Evolutionary conservation across 1,284 basidiomycete genomes (phyloP).

Genomic region (Sporisorium reilianum): DNA sequence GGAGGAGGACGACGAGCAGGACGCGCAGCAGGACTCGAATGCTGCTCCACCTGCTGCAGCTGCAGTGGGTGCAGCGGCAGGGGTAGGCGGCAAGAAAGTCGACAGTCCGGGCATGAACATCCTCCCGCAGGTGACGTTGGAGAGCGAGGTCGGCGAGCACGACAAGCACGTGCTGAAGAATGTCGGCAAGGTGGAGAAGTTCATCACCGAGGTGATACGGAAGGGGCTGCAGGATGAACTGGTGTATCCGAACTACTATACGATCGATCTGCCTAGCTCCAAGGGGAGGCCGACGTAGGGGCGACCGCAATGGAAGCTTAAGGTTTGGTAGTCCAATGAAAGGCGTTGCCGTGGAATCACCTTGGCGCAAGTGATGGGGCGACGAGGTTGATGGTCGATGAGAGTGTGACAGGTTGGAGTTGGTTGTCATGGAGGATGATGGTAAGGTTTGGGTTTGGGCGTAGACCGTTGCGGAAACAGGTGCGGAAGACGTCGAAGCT

Average conservation of each 20-base stretch:
- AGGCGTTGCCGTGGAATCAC: too few relatives aligned
- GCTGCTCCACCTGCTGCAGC: too few relatives aligned
- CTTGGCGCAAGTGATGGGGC: too few relatives aligned
- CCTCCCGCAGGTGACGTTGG: constrained; percentile 90
- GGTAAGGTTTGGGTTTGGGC: neutral
- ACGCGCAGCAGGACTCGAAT: constrained; percentile 19
- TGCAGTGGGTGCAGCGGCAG: neutral
- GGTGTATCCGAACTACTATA: constrained; percentile 68
- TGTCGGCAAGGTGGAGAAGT: constrained; percentile 93
- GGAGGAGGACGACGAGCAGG: constrained; percentile 52
- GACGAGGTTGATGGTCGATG: neutral
- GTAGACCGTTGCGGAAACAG: neutral
- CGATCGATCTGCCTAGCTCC: constrained; percentile 55
- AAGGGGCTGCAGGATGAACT: constrained; percentile 81
- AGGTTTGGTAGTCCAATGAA: too few relatives aligned
- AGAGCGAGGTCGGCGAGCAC: constrained; percentile 94
- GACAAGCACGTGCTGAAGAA: constrained; percentile 97
- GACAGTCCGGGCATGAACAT: constrained; percentile 77
- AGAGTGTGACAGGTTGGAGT: neutral
- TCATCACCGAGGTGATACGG: constrained; percentile 92
- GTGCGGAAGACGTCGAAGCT: neutral
- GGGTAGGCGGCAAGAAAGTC: neutral
- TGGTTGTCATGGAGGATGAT: neutral
- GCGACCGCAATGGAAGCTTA: neutral
- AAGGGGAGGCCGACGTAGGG: neutral